Conservation (phyloP, 2,329 filamentous ascomycete genomes). For the Cadophora sp. region DNA sequence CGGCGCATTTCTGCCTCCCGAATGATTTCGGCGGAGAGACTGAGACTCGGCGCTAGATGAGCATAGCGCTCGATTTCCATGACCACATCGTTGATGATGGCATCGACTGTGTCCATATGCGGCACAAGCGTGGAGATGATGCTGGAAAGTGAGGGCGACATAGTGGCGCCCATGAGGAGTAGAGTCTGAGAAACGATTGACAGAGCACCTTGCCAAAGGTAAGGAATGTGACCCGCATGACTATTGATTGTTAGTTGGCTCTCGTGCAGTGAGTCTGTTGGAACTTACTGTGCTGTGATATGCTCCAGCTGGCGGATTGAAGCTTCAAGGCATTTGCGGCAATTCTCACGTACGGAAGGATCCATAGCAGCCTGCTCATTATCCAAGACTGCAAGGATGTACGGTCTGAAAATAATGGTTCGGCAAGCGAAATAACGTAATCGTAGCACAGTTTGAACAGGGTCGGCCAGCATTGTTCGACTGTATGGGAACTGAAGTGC, state of each 20-base stretch:
- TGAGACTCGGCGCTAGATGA: slow-evolving; percentile 76
- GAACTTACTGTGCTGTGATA: slow-evolving; percentile 74
- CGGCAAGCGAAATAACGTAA: slow-evolving; percentile 85
- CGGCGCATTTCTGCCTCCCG: slow-evolving; percentile 78
- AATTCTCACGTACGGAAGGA: slow-evolving; percentile 76
- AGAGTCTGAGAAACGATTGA: slow-evolving; percentile 84
- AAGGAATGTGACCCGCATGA: slow-evolving; percentile 84
- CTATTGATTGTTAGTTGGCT: slow-evolving; percentile 47
- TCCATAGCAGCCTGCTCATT: slow-evolving; percentile 77
- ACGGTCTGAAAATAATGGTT: slow-evolving; percentile 85
- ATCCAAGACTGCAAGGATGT: slow-evolving; percentile 80
- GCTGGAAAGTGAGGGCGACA: slow-evolving; percentile 73
- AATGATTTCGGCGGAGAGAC: slow-evolving; percentile 79
- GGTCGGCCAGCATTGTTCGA: slow-evolving; percentile 69
- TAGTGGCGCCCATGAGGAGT: slow-evolving; percentile 83
- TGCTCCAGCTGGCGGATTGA: slow-evolving; percentile 81
- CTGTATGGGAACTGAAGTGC: slow-evolving; percentile 81
- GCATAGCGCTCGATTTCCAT: slow-evolving; percentile 77
- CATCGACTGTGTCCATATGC: slow-evolving; percentile 68
- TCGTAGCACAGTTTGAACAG: slow-evolving; percentile 79
- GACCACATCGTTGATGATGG: slow-evolving; percentile 80
- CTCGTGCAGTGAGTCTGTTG: not conserved
- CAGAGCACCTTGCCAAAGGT: slow-evolving; percentile 84
- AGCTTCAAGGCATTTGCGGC: slow-evolving; percentile 81
- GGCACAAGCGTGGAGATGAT: slow-evolving; percentile 67